Percentiles rank a stretch among this genome's conserved stretches.
Conservation (phyloP, 306 rosid genomes). For the Luffa aegyptiaca region DNA sequence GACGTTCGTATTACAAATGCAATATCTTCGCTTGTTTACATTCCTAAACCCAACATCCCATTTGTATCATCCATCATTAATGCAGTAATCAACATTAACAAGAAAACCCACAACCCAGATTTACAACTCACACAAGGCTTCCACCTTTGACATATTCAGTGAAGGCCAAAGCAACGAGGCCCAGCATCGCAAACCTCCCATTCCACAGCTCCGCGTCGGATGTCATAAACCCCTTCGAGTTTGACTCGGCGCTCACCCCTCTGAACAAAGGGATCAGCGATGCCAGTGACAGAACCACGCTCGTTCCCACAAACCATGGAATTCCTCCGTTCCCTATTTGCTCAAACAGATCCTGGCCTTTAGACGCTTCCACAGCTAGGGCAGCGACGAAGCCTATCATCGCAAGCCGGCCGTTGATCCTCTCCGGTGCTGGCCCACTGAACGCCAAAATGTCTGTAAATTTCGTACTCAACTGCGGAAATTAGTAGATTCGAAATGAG, state of each 20-base stretch:
- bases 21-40: neutral
- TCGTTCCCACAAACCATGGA: constrained; percentile 53
- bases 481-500: neutral
- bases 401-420: constrained; percentile 83
- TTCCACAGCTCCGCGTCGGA: constrained; percentile 76
- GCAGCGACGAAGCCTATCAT: constrained; percentile 84
- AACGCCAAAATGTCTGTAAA: constrained; percentile 53
- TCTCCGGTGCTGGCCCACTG: constrained; percentile 84
- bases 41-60: neutral
- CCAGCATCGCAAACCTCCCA: constrained; percentile 83
- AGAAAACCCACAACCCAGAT: neutral
- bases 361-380: constrained; percentile 49
- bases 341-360: constrained; percentile 47
- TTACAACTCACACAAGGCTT: neutral
- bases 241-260: constrained; percentile 68
- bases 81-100: neutral
- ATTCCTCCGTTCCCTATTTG: constrained; percentile 64
- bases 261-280: constrained; percentile 52
- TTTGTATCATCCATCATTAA: neutral
- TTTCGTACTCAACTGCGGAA: constrained; percentile 33
- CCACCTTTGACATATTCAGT: constrained; percentile 67
- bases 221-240: constrained; percentile 42
- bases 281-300: constrained; percentile 43
- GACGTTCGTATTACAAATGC: neutral
- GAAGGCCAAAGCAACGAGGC: constrained; percentile 62